Percentiles rank a stretch among this genome's conserved stretches.
Conservation (phyloP, 139 green algal species). For the Chara braunii region DNA sequence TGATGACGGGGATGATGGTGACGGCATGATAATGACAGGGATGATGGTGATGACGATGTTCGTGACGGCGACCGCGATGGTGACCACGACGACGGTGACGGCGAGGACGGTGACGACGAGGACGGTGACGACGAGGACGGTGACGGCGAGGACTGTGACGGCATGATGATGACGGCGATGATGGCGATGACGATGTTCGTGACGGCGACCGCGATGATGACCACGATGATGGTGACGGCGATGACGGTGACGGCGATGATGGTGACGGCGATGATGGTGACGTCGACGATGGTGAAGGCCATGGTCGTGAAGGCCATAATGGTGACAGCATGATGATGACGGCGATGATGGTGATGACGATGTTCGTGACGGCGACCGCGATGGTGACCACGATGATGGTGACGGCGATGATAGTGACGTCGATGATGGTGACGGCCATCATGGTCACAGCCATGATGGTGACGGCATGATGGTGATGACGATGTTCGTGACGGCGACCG, state of each 20-base stretch:
- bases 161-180: slow-evolving; percentile 2
- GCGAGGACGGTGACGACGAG: background rate
- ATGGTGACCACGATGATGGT: background rate
- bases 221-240: no score
- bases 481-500: no score
- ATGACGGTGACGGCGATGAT: no score
- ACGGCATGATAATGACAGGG: background rate
- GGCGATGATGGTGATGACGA: background rate
- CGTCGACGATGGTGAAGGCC: background rate
- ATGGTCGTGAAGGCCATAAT: background rate
- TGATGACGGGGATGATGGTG: background rate
- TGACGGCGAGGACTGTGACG: background rate
- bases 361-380: background rate
- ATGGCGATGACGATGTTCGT: no score
- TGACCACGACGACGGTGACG: background rate
- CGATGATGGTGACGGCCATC: background rate
- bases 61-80: background rate
- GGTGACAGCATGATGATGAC: background rate
- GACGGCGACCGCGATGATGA: no score
- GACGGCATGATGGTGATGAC: background rate
- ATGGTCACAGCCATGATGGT: background rate
- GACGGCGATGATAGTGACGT: background rate
- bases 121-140: background rate
- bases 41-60: background rate
- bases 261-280: no score